Base-by-base conservation (phyloP, 371 early-diverging fungal species). In the Nematocida parisii region DNA sequence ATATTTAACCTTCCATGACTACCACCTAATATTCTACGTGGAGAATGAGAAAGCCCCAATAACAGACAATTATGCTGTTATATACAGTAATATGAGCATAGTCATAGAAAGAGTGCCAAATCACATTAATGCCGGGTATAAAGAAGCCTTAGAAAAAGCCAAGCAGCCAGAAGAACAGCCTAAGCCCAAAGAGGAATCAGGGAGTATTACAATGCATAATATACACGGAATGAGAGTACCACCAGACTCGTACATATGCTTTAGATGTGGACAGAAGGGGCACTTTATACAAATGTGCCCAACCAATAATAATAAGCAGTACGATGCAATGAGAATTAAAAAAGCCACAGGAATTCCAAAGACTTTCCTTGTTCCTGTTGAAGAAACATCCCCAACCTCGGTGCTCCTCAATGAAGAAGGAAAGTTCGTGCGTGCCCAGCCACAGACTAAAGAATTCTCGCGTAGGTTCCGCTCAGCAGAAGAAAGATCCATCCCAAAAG, bases 221-320 rank as follows among this genome's bases (percentile, higher is more conserved):
- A 46, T 27, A 5, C 50, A 42, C 22, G 52, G 68, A 81, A 60
- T 57, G 4, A 61, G 57, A n/a, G 66, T 55, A 18, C 85, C 85
- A 60, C 87, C 88, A 6, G 66, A 73, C n/a, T 74, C 58, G 45
- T 88, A 88, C 77, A 72, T 84, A 1, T 88, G 88, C 61, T 88
- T 86, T 66, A 72, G 87, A 58, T 88, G 88, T 71, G 87, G 87
- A 40, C 66, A 85, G 52, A 88, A 88, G 68, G 88, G 88, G 11
- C 88, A 88, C 82, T 88, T 80, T 72, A 88, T 88, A 40, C 88
- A 88, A 56, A 81, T 85, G 71, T 88, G 88, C 61, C 88, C 87
- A n/a, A 87, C 87, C 5, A 87, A 87, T 56, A 72, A 82, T 50
- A 86, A 86, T 60, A 86, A 86, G 56, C 81, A 71, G 40, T 87